phyloP scores from a whole-genome alignment of 2,329 filamentous ascomycete genomes.

The Pseudogymnoascus sp. region DNA sequence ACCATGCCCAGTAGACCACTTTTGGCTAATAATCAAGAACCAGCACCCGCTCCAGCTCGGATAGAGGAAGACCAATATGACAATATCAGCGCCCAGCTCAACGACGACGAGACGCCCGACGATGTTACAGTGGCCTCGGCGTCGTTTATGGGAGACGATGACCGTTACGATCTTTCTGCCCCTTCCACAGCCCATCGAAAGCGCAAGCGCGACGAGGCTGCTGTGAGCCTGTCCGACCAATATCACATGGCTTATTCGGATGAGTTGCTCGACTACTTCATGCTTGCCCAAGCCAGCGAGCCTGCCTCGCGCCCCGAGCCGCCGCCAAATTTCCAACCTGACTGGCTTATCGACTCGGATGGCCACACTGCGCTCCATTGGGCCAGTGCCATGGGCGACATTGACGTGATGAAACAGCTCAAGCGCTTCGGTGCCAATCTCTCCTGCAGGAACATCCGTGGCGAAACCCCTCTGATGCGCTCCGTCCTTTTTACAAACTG shows the following conservation, averaged over 20 bases:
- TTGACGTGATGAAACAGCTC: conserved; percentile 83
- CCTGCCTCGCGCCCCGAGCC: conserved; percentile 67
- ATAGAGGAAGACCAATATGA: conserved; percentile 58
- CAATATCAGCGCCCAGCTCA: conserved; percentile 52
- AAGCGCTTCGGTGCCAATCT: conserved; percentile 72
- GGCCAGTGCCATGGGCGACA: conserved; percentile 95
- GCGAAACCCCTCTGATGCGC: conserved; percentile 90
- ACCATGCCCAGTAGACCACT: conserved; percentile 5
- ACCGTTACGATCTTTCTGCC: conserved; percentile 64
- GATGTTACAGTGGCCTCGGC: conserved; percentile 82
- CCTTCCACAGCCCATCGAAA: conserved; percentile 59
- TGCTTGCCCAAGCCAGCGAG: conserved; percentile 74
- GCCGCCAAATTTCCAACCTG: conserved; percentile 77
- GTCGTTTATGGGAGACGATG: conserved; percentile 78
- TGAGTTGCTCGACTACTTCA: conserved; percentile 90
- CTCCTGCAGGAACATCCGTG: conserved; percentile 60
- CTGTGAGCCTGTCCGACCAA: conserved; percentile 63
- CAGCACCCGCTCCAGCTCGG: conserved; percentile 33
- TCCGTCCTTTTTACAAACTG: conserved; percentile 96
- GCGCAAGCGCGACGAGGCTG: conserved; percentile 65
- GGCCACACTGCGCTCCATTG: conserved; percentile 91
- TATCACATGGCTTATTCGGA: conserved; percentile 89
- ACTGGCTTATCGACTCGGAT: conserved; percentile 89
- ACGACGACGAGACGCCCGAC: conserved; percentile 67
- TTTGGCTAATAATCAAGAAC: conserved; percentile 27